Percentiles rank a stretch among this genome's conserved stretches.
These are phyloP conservation scores for Coemansia javaensis DNA, from an alignment of 192 early-diverging fungal species.

Conservation along the genomic window DNA sequence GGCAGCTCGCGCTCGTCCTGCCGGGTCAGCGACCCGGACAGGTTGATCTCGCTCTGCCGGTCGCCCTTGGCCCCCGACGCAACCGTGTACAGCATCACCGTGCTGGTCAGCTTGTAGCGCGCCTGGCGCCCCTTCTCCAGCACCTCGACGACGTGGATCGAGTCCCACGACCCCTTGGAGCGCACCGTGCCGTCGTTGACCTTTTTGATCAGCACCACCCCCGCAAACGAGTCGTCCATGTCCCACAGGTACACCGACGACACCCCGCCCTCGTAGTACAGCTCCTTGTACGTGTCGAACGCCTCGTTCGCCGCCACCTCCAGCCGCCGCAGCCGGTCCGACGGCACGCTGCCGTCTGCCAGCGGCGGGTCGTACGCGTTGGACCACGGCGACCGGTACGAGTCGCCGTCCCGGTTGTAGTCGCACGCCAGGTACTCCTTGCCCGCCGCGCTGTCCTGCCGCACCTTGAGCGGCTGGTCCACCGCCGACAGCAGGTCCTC, in stretches of 20 bases:
- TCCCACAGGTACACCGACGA: slow-evolving; percentile 98
- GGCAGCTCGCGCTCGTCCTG: slow-evolving; percentile 84
- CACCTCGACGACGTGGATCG: slow-evolving; percentile 94
- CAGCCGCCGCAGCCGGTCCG: slow-evolving; percentile 76
- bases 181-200: slow-evolving; percentile 67
- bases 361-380: slow-evolving; percentile 89
- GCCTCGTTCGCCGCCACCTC: slow-evolving; percentile 92
- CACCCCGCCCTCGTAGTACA: slow-evolving; percentile 88
- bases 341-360: slow-evolving; percentile 73
- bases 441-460: slow-evolving; percentile 63
- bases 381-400: slow-evolving; percentile 95
- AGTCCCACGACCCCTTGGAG: slow-evolving; percentile 94
- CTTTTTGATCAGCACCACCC: slow-evolving; percentile 94
- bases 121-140: slow-evolving; percentile 77
- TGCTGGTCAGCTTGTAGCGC: slow-evolving; percentile 95
- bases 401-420: slow-evolving; percentile 96
- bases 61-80: slow-evolving; percentile 56
- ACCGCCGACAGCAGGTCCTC: slow-evolving; percentile 89
- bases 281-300: slow-evolving; percentile 91
- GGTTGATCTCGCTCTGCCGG: slow-evolving; percentile 61
- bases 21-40: slow-evolving; percentile 89
- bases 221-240: slow-evolving; percentile 80
- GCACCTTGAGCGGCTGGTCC: slow-evolving; percentile 86
- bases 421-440: slow-evolving; percentile 87
- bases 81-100: slow-evolving; percentile 89